Evolutionary conservation across 2,329 filamentous ascomycete species (phyloP), one percentile per base, ranked within the genome.

Genomic region (Apiospora marii): DNA sequence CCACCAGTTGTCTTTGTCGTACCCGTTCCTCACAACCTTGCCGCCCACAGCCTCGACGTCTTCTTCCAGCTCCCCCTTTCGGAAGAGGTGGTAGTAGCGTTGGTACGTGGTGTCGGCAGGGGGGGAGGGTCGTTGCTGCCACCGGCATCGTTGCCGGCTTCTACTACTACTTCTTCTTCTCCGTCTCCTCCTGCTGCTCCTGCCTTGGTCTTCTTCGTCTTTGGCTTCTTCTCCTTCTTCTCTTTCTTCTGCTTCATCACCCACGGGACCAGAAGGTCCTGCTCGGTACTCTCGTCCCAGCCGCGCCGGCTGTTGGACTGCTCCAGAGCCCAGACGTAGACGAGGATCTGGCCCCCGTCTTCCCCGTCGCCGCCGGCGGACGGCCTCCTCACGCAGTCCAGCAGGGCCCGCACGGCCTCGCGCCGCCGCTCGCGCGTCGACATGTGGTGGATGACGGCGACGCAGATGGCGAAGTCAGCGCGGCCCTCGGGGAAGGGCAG

Each of bases 1-100:
- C 96, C 96, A 99, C 96, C 96, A 98, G 84, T 99, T 99, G 81
- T 98, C 96, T 85, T 92, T 95, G 81, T 99, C 96, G 83, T 98
- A 99, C 46, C 96, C 96, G 73, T 90, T 91, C 76, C 94, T 92
- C 34, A 96, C 78, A 19, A 98, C 90, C 68, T 83, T 84, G 10
- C 95, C 96, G 24, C 95, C 95, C 27, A 92, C 95, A 22, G 88
- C 87, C 69, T 82, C 81, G 72, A 98, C 89, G 80, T 98, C 93
- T 61, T 90, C 87, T 80, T 98, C 95, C 73, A 99, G 86, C 84
- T 99, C 96, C 22, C 94, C 94, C 80, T 94, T 89, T 71, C 90
- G 88, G 83, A 98, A 99, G 37, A 99, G 86, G 83, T 99, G 96
- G 81, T 99, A 99, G 81, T 98, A 99, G 70, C 96, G 89, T 81